Conservation (phyloP, 495 filamentous ascomycete genomes). For the Xanthoparmelia taractica region DNA sequence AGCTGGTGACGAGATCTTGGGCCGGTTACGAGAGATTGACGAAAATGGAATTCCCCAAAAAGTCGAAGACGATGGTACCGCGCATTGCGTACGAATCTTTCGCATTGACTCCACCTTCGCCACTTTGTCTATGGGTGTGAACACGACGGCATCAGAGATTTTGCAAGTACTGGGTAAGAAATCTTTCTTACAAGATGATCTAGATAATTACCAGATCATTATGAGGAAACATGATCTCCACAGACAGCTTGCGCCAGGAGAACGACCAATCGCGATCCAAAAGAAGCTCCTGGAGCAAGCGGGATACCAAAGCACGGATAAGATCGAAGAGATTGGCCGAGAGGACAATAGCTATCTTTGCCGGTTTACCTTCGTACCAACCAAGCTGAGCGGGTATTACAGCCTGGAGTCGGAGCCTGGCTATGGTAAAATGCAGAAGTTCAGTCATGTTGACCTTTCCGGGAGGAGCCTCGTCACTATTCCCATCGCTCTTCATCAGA, state of each 20-base stretch:
- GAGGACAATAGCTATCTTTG: constrained; percentile 97
- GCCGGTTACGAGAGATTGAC: constrained; percentile 52
- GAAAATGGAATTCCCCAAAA: constrained; percentile 48
- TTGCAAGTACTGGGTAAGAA: constrained; percentile 80
- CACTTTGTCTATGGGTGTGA: constrained; percentile 71
- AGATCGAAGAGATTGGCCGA: constrained; percentile 88
- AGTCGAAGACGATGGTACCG: constrained; percentile 55
- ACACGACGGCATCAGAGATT: constrained; percentile 76
- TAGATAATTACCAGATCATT: constrained; percentile 91
- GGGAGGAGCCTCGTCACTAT: constrained; percentile 93
- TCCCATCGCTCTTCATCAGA: constrained; percentile 86
- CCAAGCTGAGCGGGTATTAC: constrained; percentile 72
- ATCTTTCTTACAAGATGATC: constrained; percentile 77
- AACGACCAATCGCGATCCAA: constrained; percentile 85
- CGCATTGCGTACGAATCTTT: constrained; percentile 94
- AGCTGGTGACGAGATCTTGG: constrained; percentile 54
- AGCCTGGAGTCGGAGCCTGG: constrained; percentile 70
- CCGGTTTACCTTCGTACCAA: constrained; percentile 88
- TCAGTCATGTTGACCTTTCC: constrained; percentile 85
- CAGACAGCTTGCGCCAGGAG: constrained; percentile 65
- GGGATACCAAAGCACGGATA: constrained; percentile 81
- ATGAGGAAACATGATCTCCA: constrained; percentile 88
- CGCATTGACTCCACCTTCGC: constrained; percentile 88
- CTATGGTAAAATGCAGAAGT: constrained; percentile 73
- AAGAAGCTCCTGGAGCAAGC: constrained; percentile 87